These are phyloP conservation scores for Canavalia gladiata DNA, from an alignment of 306 rosid genomes.

Conservation along the genomic window DNA sequence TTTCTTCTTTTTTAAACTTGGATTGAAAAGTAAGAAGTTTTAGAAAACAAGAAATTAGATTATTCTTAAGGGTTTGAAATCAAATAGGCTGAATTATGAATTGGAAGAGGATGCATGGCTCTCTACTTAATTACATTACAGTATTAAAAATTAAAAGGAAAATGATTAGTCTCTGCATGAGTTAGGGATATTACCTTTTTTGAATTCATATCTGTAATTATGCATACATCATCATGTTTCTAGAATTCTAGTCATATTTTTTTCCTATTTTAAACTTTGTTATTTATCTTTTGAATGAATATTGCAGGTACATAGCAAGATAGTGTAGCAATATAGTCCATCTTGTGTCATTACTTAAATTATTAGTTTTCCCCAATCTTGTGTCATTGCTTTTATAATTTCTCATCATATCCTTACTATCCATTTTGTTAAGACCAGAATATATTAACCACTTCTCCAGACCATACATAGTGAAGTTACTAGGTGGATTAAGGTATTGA, in stretches of 20 bases:
- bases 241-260: neutral
- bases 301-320: slow-evolving; percentile 60
- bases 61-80: neutral
- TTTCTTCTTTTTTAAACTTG: neutral
- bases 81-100: neutral
- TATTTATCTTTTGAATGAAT: slow-evolving; percentile 20
- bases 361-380: too few species aligned
- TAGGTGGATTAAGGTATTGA: too few species aligned
- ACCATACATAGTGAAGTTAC: too few species aligned
- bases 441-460: too few species aligned
- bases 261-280: neutral
- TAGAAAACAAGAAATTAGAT: neutral
- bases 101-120: neutral
- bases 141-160: neutral
- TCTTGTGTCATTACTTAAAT: slow-evolving; percentile 12
- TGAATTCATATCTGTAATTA: slow-evolving; percentile 19
- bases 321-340: slow-evolving; percentile 47
- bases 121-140: neutral
- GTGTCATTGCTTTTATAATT: too few species aligned
- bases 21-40: slow-evolving; percentile 7
- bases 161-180: neutral
- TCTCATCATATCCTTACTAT: too few species aligned
- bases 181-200: neutral
- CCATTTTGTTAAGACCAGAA: too few species aligned
- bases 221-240: neutral